These are phyloP conservation scores for Hypseocharis bilobata DNA, from an alignment of 441 rosid species.

Conservation along the genomic window DNA sequence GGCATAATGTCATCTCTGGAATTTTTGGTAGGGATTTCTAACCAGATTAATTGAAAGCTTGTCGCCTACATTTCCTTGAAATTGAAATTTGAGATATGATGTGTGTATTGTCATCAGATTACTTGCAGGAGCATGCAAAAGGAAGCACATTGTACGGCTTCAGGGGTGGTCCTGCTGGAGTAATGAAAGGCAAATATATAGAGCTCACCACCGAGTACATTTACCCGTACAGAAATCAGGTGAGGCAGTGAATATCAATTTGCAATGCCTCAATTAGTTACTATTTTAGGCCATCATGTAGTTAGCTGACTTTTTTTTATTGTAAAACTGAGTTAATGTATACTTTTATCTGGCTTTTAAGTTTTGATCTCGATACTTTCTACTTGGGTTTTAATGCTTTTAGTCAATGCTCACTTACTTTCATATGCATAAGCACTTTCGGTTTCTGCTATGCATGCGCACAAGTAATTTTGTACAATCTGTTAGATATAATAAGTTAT, in stretches of 20 bases:
- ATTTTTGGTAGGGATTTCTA: slow-evolving; percentile 49
- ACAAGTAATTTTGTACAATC: no score
- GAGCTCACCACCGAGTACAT: slow-evolving; percentile 66
- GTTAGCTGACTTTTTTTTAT: no score
- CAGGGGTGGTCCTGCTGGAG: slow-evolving; percentile 96
- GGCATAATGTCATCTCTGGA: slow-evolving; percentile 94
- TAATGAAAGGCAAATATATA: slow-evolving; percentile 85
- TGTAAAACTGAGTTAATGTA: no score
- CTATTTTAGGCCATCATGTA: no score
- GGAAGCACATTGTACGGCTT: slow-evolving; percentile 80
- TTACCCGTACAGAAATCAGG: slow-evolving; percentile 87
- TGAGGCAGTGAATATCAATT: slow-evolving; percentile 10
- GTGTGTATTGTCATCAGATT: slow-evolving; percentile 39
- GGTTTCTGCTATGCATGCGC: no score
- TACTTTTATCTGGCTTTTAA: no score
- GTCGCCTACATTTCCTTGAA: not conserved
- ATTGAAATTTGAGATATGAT: not conserved
- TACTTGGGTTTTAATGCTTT: no score
- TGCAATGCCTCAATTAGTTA: not conserved
- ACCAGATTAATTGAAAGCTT: not conserved
- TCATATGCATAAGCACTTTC: no score
- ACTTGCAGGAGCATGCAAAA: slow-evolving; percentile 71
- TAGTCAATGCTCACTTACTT: no score
- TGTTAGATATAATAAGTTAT: no score
- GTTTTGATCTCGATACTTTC: no score